phyloP scores from a whole-genome alignment of 2,329 filamentous ascomycete genomes.

The Purpureocillium takamizusanense region DNA sequence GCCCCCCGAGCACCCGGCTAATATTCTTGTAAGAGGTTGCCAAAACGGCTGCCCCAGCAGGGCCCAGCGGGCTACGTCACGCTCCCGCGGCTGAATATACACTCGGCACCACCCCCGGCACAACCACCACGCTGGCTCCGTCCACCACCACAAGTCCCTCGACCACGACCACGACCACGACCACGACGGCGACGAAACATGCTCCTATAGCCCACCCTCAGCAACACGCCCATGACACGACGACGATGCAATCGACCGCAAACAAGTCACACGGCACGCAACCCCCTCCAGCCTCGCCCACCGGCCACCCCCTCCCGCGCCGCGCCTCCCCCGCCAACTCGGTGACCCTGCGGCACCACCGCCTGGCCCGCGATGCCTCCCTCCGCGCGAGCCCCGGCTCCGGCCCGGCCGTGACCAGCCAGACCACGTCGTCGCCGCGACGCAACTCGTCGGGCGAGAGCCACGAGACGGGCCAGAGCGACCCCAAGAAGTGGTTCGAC shows the following conservation, averaged over 20 bases:
- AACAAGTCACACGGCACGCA: constrained; percentile 13
- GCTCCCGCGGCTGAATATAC: background rate
- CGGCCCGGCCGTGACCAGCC: constrained; percentile 9
- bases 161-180: background rate
- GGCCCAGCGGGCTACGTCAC: constrained; percentile 4
- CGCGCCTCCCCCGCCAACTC: constrained; percentile 35
- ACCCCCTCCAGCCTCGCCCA: constrained; percentile 14
- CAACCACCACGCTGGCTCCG: no score
- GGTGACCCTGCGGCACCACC: constrained; percentile 37
- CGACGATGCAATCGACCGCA: constrained; percentile 20
- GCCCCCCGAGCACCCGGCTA: no score
- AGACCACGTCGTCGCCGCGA: constrained; percentile 13
- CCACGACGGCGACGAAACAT: background rate
- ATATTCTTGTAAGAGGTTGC: no score
- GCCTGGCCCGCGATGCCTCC: constrained; percentile 32
- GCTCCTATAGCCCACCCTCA: constrained; percentile 4
- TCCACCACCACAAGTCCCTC: no score
- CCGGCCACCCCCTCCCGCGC: constrained; percentile 33
- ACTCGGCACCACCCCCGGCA: no score
- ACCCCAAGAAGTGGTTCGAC: constrained; percentile 47
- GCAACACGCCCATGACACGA: constrained; percentile 6
- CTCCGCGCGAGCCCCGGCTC: constrained; percentile 17
- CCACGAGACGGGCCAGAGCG: constrained; percentile 37
- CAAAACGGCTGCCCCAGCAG: no score
- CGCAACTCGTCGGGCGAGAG: constrained; percentile 41